A percentile compares a stretch with the other conserved stretches of the same genome.
phyloP scores from a whole-genome alignment of 768 basidiomycete genomes.

The Rhizopogon sp. region DNA sequence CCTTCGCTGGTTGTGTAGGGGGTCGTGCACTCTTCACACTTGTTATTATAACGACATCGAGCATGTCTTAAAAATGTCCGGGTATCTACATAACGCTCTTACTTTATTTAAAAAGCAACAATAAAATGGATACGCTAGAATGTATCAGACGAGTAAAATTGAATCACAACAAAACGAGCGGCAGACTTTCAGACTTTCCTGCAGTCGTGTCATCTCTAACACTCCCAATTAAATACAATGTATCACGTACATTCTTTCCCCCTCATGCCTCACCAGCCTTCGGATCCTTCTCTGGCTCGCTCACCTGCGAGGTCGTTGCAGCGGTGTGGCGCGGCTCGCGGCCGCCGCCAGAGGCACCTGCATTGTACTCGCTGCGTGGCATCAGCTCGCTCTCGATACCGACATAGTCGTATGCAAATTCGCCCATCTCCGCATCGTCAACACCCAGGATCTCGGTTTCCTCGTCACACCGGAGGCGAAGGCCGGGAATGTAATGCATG shows the following conservation, averaged over 20 bases:
- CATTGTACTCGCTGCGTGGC: slow-evolving; percentile 25
- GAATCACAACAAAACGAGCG: not conserved
- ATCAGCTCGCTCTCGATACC: slow-evolving; percentile 55
- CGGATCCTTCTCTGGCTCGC: slow-evolving; percentile 20
- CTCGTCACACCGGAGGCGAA: slow-evolving; percentile 62
- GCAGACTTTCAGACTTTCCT: not conserved
- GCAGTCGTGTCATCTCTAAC: not conserved
- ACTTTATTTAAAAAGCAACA: not conserved
- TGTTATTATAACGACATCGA: not conserved
- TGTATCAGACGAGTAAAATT: not conserved
- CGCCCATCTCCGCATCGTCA: slow-evolving; percentile 88
- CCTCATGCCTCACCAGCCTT: not conserved
- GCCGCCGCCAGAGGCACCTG: slow-evolving; percentile 21
- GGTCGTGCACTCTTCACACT: no score
- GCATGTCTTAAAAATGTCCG: not conserved
- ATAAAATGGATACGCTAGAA: not conserved
- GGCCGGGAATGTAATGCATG: slow-evolving; percentile 84
- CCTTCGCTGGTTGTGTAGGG: no score
- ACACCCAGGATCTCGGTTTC: slow-evolving; percentile 78
- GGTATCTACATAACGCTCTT: not conserved
- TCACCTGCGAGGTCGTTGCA: slow-evolving; percentile 20
- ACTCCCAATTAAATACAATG: not conserved
- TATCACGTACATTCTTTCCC: no score
- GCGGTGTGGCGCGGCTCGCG: slow-evolving; percentile 30
- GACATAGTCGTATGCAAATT: slow-evolving; percentile 86